A percentile compares a stretch with the other conserved stretches of the same genome.
These are phyloP conservation scores for Chrysanthemum seticuspe DNA, from an alignment of 129 eudicot species.

Conservation along the genomic window DNA sequence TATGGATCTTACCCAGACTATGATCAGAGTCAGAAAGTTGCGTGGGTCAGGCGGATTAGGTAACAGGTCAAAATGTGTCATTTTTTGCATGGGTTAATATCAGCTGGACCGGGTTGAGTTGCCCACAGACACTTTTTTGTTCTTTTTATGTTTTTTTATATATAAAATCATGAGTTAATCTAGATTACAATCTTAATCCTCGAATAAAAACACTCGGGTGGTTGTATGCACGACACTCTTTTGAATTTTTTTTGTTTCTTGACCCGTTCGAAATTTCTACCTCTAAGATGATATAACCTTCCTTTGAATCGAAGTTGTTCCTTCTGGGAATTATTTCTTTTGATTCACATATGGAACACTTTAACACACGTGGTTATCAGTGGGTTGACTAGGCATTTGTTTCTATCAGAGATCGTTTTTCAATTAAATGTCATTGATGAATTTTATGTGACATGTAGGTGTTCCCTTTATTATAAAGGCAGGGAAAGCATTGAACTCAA, in stretches of 20 bases:
- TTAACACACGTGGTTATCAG: neutral
- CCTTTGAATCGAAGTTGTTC: neutral
- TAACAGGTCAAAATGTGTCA: neutral
- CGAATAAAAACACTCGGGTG: neutral
- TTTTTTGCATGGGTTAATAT: neutral
- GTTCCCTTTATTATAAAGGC: constrained; percentile 95
- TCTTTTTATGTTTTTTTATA: no score
- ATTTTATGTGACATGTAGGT: constrained; percentile 45
- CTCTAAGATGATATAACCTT: constrained; percentile 4
- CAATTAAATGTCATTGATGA: neutral
- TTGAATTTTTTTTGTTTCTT: no score
- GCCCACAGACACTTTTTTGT: neutral
- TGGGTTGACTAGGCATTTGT: neutral
- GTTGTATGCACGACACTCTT: neutral
- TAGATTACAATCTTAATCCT: no score
- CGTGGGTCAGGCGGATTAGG: neutral
- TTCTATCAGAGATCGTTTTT: neutral
- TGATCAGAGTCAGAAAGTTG: neutral
- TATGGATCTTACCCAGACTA: neutral
- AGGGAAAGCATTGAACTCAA: constrained; percentile 86
- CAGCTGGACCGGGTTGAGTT: neutral
- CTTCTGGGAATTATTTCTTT: neutral
- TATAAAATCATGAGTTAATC: no score
- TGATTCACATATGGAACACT: neutral
- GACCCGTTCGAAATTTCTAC: neutral